Conservation (phyloP, 1,139 yeast genomes). For the Suhomyces guaymorum region DNA sequence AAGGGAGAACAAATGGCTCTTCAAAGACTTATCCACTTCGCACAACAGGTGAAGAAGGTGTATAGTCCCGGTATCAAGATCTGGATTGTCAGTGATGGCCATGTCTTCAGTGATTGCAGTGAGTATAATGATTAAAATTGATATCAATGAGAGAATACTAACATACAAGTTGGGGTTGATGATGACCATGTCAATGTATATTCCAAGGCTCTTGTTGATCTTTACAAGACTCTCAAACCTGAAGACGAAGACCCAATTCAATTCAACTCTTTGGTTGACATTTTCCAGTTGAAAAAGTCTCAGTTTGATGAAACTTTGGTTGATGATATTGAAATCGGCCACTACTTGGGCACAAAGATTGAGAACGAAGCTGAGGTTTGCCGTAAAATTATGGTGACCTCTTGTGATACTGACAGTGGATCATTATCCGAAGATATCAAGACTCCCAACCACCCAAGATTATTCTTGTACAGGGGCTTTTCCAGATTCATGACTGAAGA, state of each 20-base stretch:
- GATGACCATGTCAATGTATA: constrained; percentile 53
- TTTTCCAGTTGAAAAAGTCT: constrained; percentile 28
- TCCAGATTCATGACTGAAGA: constrained; percentile 62
- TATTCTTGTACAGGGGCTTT: constrained; percentile 56
- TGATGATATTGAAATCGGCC: constrained; percentile 28
- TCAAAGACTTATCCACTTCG: constrained; percentile 33
- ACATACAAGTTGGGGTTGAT: constrained; percentile 42
- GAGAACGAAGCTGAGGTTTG: constrained; percentile 39
- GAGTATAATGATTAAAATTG: no score
- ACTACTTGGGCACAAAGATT: constrained; percentile 36
- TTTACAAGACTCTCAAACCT: constrained; percentile 37
- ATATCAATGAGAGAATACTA: no score
- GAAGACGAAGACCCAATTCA: constrained; percentile 27
- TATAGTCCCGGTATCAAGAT: constrained; percentile 58
- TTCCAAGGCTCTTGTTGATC: constrained; percentile 42
- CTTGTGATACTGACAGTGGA: constrained; percentile 45
- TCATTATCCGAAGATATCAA: constrained; percentile 36
- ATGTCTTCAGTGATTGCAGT: constrained; percentile 65
- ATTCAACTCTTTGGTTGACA: constrained; percentile 40
- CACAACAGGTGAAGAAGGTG: constrained; percentile 32
- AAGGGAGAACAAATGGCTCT: constrained; percentile 45
- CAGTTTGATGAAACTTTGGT: constrained; percentile 21
- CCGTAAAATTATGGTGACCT: constrained; percentile 37
- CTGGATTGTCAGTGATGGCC: constrained; percentile 65
- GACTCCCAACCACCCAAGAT: constrained; percentile 51